Evolutionary conservation across 768 basidiomycete genomes (phyloP).

Genomic region (Pleurotus giganteus): DNA sequence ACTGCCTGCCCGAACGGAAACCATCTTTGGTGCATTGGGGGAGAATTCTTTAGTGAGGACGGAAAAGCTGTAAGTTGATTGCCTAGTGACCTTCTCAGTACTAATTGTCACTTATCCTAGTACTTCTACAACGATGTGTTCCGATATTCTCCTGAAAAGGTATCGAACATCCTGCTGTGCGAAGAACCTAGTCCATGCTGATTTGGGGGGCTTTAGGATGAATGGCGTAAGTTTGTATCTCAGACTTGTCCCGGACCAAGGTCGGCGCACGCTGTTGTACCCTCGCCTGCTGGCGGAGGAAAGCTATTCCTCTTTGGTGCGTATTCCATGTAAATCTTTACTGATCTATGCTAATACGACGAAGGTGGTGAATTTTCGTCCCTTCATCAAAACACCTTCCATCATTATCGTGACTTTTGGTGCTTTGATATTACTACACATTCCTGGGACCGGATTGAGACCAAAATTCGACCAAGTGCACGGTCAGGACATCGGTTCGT

Average conservation of each 20-base stretch:
- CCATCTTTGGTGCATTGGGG: constrained; percentile 82
- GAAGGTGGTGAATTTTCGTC: constrained; percentile 86
- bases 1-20: constrained; percentile 79
- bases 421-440: constrained; percentile 77
- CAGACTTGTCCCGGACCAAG: constrained; percentile 85
- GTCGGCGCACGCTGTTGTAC: constrained; percentile 81
- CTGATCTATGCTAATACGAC: background rate
- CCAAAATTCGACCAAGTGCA: constrained; percentile 75
- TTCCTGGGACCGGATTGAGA: constrained; percentile 87
- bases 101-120: constrained; percentile 29
- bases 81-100: background rate
- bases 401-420: constrained; percentile 91
- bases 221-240: constrained; percentile 86
- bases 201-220: constrained; percentile 46
- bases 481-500: constrained; percentile 79
- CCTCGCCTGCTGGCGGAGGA: constrained; percentile 75
- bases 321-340: background rate
- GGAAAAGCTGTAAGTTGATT: constrained; percentile 59
- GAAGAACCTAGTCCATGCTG: background rate
- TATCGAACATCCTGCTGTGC: constrained; percentile 17
- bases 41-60: constrained; percentile 88
- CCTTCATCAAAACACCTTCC: constrained; percentile 77
- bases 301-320: constrained; percentile 82
- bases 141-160: constrained; percentile 83
- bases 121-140: constrained; percentile 89